Evolutionary conservation across 2,329 filamentous ascomycete species (phyloP).

Genomic region (Cylindrodendrum hubeiense): DNA sequence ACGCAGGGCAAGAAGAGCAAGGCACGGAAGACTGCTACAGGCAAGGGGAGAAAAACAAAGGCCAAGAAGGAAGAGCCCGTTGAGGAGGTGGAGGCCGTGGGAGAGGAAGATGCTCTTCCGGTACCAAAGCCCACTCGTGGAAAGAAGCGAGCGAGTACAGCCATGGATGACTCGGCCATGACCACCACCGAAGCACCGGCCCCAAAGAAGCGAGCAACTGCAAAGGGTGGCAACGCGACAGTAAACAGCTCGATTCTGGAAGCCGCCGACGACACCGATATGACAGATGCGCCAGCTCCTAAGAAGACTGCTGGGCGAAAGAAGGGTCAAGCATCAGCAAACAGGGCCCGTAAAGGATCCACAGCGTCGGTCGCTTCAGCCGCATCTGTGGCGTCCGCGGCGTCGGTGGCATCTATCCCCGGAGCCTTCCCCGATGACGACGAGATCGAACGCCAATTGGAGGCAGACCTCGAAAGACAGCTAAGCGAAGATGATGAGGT

Average conservation of each 20-base stretch:
- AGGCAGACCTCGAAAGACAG: conserved; percentile 72
- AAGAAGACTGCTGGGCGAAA: conserved; percentile 43
- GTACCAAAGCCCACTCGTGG: conserved; percentile 59
- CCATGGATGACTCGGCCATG: conserved; percentile 62
- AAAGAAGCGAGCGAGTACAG: conserved; percentile 74
- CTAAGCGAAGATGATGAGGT: conserved; percentile 66
- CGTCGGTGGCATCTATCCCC: conserved; percentile 56
- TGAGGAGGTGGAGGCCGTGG: conserved; percentile 54
- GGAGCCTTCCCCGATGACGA: conserved; percentile 68
- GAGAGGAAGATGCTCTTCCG: conserved; percentile 39
- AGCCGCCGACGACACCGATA: conserved; percentile 54
- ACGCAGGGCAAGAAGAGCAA: conserved; percentile 70
- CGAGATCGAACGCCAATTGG: conserved; percentile 74
- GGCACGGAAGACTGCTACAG: conserved; percentile 62
- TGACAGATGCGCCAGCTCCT: conserved; percentile 52
- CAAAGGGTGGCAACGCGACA: conserved; percentile 61
- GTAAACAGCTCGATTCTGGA: conserved; percentile 55
- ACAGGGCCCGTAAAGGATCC: conserved; percentile 43
- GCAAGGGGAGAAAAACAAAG: conserved; percentile 49
- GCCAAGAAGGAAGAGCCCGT: conserved; percentile 66
- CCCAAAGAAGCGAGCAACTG: conserved; percentile 70
- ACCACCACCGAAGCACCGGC: conserved; percentile 62
- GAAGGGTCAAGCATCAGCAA: conserved; percentile 60
- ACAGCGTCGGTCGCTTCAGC: conserved; percentile 63
- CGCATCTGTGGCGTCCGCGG: conserved; percentile 61